Evolutionary conservation across 2,329 filamentous ascomycete species (phyloP), one percentile per base, ranked within the genome.

Genomic region (Seiridium cupressi): DNA sequence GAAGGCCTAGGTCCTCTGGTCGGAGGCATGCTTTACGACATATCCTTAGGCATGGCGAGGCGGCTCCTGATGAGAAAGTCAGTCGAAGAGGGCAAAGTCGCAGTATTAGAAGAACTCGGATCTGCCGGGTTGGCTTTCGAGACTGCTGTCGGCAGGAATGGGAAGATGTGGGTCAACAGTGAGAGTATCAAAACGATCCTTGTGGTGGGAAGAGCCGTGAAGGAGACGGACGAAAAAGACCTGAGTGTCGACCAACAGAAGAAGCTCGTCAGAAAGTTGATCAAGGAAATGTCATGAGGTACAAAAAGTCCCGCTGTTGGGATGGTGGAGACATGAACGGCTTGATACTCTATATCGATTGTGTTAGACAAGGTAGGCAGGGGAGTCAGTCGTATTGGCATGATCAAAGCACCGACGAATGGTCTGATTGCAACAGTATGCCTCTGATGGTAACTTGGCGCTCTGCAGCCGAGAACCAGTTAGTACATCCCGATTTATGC

Each of bases 81-180:
- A 47, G 80, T 79, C 11, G 82, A 85, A 56, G 81, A 84, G 57
- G 89, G 88, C 13, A 85, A 84, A 31, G 75, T 97, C 6, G 84
- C 87, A 3, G 83, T 97, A 34, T 75, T 98, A 60, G 91, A 96
- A 64, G 90, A 92, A 70, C 77, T 98, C 11, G 93, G 89, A 3
- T 74, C 72, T 3, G 88, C 88, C 60, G 94, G 92, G 58, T 76
- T 97, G 11, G 88, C 90, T 26, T 99, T 98, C 73, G 95, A 99
- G 80, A 91, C 96, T 61, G 94, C 94, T 0, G 91, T 97, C 7
- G 95, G 95, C 18, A 86, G 92, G 70, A 99, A 99, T 74, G 95
- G 95, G 46, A 89, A 87, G 73, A 85, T 98, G 31, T 98, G 95
- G 93, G 90, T 98, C 11, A 89, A 94, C 70, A 93, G 90, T 65